Conservation (phyloP, 1,139 yeast genomes). For the Diutina mesorugosa region DNA sequence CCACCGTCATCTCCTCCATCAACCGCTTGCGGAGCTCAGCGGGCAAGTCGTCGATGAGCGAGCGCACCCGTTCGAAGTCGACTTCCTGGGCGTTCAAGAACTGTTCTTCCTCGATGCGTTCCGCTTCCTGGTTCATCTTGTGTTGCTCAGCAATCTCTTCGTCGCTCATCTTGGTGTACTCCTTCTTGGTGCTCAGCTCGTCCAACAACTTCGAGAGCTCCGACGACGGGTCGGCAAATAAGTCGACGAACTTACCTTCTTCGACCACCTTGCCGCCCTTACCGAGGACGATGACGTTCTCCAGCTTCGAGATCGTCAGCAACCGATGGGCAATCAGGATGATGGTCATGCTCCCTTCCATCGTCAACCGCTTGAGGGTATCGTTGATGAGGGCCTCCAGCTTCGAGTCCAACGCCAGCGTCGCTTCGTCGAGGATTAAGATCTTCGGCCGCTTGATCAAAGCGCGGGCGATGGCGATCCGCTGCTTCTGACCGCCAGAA, state of each 20-base stretch:
- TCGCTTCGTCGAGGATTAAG: constrained; percentile 63
- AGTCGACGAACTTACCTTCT: constrained; percentile 27
- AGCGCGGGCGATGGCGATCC: constrained; percentile 82
- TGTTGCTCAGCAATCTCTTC: constrained; percentile 14
- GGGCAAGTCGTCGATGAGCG: constrained; percentile 28
- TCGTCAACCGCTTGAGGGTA: constrained; percentile 38
- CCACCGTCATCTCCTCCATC: neutral
- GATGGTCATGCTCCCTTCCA: constrained; percentile 60
- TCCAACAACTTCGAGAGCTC: constrained; percentile 32
- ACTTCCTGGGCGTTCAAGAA: constrained; percentile 6
- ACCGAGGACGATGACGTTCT: constrained; percentile 44
- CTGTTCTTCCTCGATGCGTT: constrained; percentile 12
- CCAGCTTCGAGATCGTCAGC: constrained; percentile 54
- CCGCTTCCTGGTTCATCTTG: constrained; percentile 15
- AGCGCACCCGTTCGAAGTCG: constrained; percentile 18
- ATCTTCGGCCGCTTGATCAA: constrained; percentile 50
- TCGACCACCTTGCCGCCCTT: constrained; percentile 31
- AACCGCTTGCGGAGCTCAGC: constrained; percentile 13
- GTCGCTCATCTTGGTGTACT: constrained; percentile 12
- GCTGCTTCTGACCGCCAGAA: constrained; percentile 84
- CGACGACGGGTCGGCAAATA: constrained; percentile 28
- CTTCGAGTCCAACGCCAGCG: constrained; percentile 67
- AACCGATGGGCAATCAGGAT: constrained; percentile 88
- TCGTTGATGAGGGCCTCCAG: constrained; percentile 58
- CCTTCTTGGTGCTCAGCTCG: constrained; percentile 17